Base-by-base conservation (phyloP, 2,329 filamentous ascomycete species). In the Aurifilum marmelostoma region DNA sequence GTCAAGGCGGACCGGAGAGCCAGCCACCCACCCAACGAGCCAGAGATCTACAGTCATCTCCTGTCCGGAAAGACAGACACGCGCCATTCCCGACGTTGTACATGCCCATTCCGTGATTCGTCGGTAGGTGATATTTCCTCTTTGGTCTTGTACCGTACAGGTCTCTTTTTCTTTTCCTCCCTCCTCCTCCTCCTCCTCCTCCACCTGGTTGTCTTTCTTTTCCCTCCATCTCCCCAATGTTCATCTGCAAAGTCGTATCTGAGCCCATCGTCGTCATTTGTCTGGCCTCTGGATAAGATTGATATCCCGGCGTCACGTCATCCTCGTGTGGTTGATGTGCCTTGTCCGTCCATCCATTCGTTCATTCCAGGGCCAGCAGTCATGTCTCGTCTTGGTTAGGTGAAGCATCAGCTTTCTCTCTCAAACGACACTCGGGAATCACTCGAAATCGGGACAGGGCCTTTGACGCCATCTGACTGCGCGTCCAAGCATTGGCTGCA, bases 381-480 rank as follows among this genome's bases (percentile, higher is more conserved):
- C 43, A n/a, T 34, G 24, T 34, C 58, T 58, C 63, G 52, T 21
- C 47, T 64, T 60, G 37, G 32, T 59, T 37, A 47, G 68, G 29
- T 58, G 65, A 56, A 66, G 65, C 62, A 37, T 70, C 68, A 64
- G 24, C 16, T 67, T 66, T 62, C n/a, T n/a, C n/a, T n/a, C n/a
- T 43, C 29, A 37, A 58, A 60, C 43, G 63, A 62, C 16, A 67
- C 41, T 41, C 61, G 43, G 58, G 62, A 21, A 65, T 54, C 39
- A 24, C 56, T n/a, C 39, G 60, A 69, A 41, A 62, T 34, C 56
- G 65, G 43, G 43, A 41, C n/a, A 39, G 56, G 21, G 21, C 43
- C 24, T 67, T 65, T 2, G 65, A 60, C 62, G 65, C 65, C 59
- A 68, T 65, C 52, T 68, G 61, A 60, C 68, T 65, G 34, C 34